Percentiles rank a stretch among this genome's conserved stretches.
phyloP scores from a whole-genome alignment of 2,329 filamentous ascomycete genomes.

The Trichoderma sp. region DNA sequence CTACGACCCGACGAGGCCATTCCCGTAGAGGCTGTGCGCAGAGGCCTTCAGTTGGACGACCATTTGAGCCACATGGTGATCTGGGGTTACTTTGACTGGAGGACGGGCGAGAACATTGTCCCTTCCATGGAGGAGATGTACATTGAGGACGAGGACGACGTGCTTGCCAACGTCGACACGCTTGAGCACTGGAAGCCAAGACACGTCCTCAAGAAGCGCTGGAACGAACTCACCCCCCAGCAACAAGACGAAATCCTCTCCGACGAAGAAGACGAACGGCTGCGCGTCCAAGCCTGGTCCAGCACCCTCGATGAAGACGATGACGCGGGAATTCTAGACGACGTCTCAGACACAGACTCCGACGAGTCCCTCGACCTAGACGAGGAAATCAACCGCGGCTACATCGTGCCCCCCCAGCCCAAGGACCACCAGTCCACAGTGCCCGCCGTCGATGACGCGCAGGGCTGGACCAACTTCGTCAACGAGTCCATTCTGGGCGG shows the following conservation, averaged over 20 bases:
- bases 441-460: conserved; percentile 23
- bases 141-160: conserved; percentile 46
- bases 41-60: conserved; percentile 51
- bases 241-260: conserved; percentile 39
- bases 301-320: conserved; percentile 23
- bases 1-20: conserved; percentile 57
- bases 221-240: conserved; percentile 35
- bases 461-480: conserved; percentile 30
- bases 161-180: conserved; percentile 33
- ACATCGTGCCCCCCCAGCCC: conserved; percentile 27
- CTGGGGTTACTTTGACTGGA: conserved; percentile 59
- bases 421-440: conserved; percentile 16
- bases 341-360: neutral
- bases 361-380: conserved; percentile 27
- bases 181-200: conserved; percentile 42
- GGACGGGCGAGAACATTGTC: conserved; percentile 48
- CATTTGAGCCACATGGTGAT: conserved; percentile 56
- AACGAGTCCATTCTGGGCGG: conserved; percentile 27
- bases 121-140: conserved; percentile 51
- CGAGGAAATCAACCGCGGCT: conserved; percentile 35
- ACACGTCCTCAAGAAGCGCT: conserved; percentile 46
- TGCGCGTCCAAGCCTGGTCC: conserved; percentile 36
- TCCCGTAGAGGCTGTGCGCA: conserved; percentile 50
- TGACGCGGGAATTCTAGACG: neutral
- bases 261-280: conserved; percentile 35